Base-by-base conservation (phyloP, 805 yeast species). In the Lachancea sp. region DNA sequence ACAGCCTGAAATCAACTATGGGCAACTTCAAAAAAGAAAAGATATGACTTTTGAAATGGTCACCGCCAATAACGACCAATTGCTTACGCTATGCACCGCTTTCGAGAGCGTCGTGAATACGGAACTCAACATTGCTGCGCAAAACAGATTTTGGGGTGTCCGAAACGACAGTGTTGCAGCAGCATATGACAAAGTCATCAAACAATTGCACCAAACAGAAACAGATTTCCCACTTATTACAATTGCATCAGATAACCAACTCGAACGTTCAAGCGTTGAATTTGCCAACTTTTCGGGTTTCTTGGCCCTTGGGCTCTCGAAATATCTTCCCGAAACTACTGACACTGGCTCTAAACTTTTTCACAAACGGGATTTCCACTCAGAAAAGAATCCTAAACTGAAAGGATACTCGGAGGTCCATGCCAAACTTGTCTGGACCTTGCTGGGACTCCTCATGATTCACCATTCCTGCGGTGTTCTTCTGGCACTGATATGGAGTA, bases 381-480 rank as follows among this genome's bases (percentile, higher is more conserved):
- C 11, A 11, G 3, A 22, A 18, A 13, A 19, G 8, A 11, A 6
- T 15, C 13, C 38, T 5, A 11, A 19, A n/a, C 10, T 12, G 5
- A 19, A 26, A 19, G 15, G 3, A 5, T 18, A 3, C 6, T 8
- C 19, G 15, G 15, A 19, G 4, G 19, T 25, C n/a, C 15, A 31
- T 25, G 12, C n/a, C 13, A n/a, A 33, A 25, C 20, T 20, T 12
- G 32, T 35, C 22, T 22, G 13, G 9, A 13, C 20, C 3, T 38
- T 41, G 16, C 17, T 41, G 16, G 33, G 34, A 35, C 3, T n/a
- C 17, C 27, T 41, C 13, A 13, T 26, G 15, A 26, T 25, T 19
- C 39, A 41, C 27, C 45, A 31, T 36, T 16, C 26, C 11, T 27
- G 34, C 31, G 45, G 45, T 26, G 26, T 41, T 7, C 34, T 35